These are phyloP conservation scores for Xylaria nigripes DNA, from an alignment of 495 filamentous ascomycete species.

Conservation along the genomic window DNA sequence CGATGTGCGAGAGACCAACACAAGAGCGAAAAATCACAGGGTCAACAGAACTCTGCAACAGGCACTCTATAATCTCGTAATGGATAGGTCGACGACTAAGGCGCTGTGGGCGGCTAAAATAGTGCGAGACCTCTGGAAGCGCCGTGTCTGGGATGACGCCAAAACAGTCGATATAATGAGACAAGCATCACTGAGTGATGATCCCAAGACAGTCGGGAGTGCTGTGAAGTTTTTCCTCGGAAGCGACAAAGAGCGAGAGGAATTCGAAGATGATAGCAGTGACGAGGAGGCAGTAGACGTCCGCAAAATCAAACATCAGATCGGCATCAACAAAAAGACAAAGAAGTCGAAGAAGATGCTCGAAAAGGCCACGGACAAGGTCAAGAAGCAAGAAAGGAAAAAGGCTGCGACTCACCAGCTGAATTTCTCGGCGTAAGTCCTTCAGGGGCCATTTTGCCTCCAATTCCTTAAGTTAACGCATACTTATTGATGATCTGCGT, in stretches of 20 bases:
- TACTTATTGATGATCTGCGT: constrained; percentile 2
- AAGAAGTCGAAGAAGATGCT: constrained; percentile 74
- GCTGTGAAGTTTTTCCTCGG: constrained; percentile 93
- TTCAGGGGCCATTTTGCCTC: constrained; percentile 16
- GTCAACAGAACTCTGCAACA: constrained; percentile 90
- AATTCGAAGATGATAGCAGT: constrained; percentile 79
- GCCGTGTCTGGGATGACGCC: constrained; percentile 81
- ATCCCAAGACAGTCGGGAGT: constrained; percentile 81
- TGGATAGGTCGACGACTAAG: constrained; percentile 73
- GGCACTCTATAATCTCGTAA: constrained; percentile 83
- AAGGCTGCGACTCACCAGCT: constrained; percentile 78
- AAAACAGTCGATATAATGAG: constrained; percentile 93
- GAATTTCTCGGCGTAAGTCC: constrained; percentile 78
- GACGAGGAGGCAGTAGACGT: constrained; percentile 75
- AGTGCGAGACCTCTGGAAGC: constrained; percentile 78
- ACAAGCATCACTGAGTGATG: constrained; percentile 70
- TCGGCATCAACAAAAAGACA: constrained; percentile 89
- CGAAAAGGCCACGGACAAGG: constrained; percentile 66
- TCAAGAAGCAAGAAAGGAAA: constrained; percentile 75
- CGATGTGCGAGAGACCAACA: constrained; percentile 77
- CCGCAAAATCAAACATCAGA: constrained; percentile 71
- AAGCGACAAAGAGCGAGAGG: constrained; percentile 75
- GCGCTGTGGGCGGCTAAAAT: constrained; percentile 92
- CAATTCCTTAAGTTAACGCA: background rate
- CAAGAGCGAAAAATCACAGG: constrained; percentile 77